phyloP scores from a whole-genome alignment of 2,329 filamentous ascomycete genomes.

The Paracorniculantispora psalliotae region DNA sequence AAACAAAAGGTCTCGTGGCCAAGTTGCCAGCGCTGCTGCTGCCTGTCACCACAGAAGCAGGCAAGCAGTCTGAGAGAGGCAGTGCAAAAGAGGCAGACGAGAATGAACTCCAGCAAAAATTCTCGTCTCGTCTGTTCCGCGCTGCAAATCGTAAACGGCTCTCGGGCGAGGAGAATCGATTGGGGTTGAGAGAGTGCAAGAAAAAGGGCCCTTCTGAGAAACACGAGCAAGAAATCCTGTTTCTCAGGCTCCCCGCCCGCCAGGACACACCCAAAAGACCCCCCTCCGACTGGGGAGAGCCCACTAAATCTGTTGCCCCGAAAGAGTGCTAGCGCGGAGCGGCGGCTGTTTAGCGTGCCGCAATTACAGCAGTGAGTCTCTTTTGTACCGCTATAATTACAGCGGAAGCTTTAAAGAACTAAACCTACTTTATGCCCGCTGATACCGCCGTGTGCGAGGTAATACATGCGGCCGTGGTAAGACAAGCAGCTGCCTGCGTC shows the following conservation, averaged over 20 bases:
- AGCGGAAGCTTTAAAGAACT: no score
- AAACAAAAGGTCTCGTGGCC: conserved; percentile 12
- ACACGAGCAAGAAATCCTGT: not conserved
- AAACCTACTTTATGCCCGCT: no score
- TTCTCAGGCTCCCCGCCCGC: not conserved
- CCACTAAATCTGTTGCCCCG: no score
- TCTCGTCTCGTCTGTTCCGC: not conserved
- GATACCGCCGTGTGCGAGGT: no score
- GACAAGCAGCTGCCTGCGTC: not conserved
- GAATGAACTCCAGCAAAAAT: not conserved
- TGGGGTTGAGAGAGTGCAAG: not conserved
- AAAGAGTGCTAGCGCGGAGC: no score
- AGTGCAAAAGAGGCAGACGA: conserved; percentile 5
- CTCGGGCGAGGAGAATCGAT: not conserved
- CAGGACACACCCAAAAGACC: no score
- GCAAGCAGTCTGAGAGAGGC: not conserved
- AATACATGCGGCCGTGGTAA: not conserved
- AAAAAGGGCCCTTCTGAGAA: not conserved
- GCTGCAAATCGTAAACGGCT: not conserved
- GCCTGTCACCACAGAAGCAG: not conserved
- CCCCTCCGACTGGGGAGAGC: no score
- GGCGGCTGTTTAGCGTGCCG: no score
- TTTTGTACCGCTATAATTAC: no score
- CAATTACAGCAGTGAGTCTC: no score
- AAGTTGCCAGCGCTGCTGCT: not conserved